Evolutionary conservation across 805 yeast genomes (phyloP).

Genomic region (Wickerhamiella spandovensis): DNA sequence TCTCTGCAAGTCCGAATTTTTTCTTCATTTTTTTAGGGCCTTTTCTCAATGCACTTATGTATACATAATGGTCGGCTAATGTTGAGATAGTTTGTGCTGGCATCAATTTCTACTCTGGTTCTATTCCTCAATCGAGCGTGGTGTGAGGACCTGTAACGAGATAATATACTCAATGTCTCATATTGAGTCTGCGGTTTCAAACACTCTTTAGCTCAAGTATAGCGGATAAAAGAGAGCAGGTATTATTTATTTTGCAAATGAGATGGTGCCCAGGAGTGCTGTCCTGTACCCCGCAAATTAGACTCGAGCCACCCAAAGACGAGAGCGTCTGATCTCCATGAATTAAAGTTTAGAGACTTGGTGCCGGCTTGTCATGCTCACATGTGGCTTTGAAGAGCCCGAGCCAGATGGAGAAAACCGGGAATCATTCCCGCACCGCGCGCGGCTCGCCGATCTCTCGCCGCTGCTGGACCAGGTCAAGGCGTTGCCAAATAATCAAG

Average conservation of each 20-base stretch:
- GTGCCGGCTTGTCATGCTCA: neutral
- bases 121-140: too few species aligned
- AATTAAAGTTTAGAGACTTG: neutral
- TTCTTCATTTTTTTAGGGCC: too few species aligned
- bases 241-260: too few species aligned
- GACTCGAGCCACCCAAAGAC: neutral
- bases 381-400: slow-evolving; percentile 9
- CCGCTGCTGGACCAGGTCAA: neutral
- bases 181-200: neutral
- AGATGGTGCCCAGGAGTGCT: too few species aligned
- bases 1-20: too few species aligned
- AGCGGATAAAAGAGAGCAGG: too few species aligned
- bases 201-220: too few species aligned
- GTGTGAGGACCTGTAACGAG: too few species aligned
- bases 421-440: slow-evolving; percentile 1
- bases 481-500: neutral
- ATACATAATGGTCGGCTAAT: too few species aligned
- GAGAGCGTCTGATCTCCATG: neutral
- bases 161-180: neutral
- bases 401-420: neutral
- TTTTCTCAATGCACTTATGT: too few species aligned
- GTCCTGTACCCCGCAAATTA: neutral
- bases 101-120: too few species aligned
- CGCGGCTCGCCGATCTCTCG: neutral
- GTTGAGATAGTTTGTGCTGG: too few species aligned